Conservation (phyloP, 805 yeast species). For the Ogataea saltuana region DNA sequence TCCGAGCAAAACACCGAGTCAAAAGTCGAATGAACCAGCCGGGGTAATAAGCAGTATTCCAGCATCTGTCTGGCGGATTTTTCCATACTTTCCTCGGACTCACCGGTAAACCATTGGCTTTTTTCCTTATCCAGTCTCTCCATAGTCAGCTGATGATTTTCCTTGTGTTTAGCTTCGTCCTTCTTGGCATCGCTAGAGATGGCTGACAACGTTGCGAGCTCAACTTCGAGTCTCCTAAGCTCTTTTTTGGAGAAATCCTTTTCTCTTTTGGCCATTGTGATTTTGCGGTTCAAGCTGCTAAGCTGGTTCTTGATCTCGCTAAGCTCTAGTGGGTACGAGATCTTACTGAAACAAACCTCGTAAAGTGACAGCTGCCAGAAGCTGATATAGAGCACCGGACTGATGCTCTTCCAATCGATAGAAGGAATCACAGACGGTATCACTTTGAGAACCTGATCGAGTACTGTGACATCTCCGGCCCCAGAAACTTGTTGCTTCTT, state of each 20-base stretch:
- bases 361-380: conserved; percentile 78
- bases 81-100: conserved; percentile 16
- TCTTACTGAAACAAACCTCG: conserved; percentile 60
- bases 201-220: conserved; percentile 29
- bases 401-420: conserved; percentile 32
- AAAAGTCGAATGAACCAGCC: conserved; percentile 74
- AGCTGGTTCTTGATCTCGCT: conserved; percentile 40
- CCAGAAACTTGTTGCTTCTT: conserved; percentile 23
- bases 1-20: conserved; percentile 74
- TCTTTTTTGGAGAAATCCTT: conserved; percentile 26
- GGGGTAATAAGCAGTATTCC: conserved; percentile 69
- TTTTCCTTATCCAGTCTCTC: conserved; percentile 34
- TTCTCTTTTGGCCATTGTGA: conserved; percentile 34
- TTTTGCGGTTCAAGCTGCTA: conserved; percentile 38
- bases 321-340: conserved; percentile 51
- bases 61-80: conserved; percentile 37
- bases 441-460: conserved; percentile 16
- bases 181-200: conserved; percentile 34
- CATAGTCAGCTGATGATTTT: conserved; percentile 37
- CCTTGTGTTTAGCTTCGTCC: conserved; percentile 48
- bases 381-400: conserved; percentile 48
- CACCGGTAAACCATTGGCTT: conserved; percentile 41
- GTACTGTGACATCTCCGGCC: conserved; percentile 10
- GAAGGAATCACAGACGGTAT: conserved; percentile 18
- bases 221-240: conserved; percentile 29